These are phyloP conservation scores for Penicillium sp. DNA, from an alignment of 2,329 filamentous ascomycete species.

Conservation along the genomic window DNA sequence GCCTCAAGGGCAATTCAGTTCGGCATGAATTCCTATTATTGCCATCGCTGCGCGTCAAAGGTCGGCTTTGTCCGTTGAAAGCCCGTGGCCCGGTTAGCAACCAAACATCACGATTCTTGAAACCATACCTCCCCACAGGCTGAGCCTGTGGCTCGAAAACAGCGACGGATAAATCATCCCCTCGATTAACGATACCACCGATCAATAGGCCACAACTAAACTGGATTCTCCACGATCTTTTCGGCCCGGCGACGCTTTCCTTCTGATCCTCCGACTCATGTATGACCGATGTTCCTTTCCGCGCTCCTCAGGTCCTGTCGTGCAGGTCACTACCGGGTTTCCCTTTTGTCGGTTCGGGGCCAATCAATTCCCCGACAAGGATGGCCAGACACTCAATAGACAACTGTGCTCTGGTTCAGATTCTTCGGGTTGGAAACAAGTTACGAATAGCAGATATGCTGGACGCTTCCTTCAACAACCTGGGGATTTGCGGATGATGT, in stretches of 20 bases:
- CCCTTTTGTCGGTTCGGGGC: background rate
- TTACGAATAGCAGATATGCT: background rate
- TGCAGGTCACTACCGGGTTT: background rate
- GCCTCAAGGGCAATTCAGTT: constrained; percentile 45
- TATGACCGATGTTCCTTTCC: background rate
- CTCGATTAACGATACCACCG: background rate
- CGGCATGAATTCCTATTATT: constrained; percentile 54
- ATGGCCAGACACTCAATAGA: background rate
- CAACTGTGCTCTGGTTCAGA: background rate
- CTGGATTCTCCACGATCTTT: background rate
- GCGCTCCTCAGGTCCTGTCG: background rate
- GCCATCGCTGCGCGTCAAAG: constrained; percentile 47
- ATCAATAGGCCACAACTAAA: background rate
- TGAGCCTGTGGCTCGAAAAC: background rate
- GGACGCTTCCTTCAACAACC: background rate
- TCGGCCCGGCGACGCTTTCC: background rate
- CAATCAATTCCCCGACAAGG: background rate
- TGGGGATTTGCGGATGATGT: background rate
- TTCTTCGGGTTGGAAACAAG: background rate
- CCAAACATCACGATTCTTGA: background rate
- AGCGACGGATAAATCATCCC: background rate
- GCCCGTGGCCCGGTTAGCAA: background rate
- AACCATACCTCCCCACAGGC: background rate
- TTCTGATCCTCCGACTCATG: background rate
- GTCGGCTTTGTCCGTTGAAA: constrained; percentile 46